Percentiles rank a stretch among this genome's conserved stretches.
These are phyloP conservation scores for Penicillium soppii DNA, from an alignment of 495 filamentous ascomycete species.

Conservation along the genomic window DNA sequence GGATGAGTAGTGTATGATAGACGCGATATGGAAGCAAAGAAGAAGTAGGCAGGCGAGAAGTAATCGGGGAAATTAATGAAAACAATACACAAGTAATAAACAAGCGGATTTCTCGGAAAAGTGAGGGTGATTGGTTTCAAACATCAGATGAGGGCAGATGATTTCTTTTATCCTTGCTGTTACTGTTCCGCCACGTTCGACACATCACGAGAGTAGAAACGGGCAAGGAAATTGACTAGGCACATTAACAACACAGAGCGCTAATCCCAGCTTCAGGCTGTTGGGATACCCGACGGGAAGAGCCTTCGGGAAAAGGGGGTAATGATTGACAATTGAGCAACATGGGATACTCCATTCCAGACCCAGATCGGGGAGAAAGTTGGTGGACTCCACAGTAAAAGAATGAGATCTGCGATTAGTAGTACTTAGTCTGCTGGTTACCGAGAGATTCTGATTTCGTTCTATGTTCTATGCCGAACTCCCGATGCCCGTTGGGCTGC, in stretches of 20 bases:
- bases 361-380: conserved; percentile 18
- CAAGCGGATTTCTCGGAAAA: conserved; percentile 11
- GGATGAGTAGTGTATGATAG: neutral
- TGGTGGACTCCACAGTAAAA: conserved; percentile 13
- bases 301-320: conserved; percentile 12
- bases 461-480: conserved; percentile 21
- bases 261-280: conserved; percentile 10
- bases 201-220: conserved; percentile 23
- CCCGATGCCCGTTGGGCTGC: conserved; percentile 17
- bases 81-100: neutral
- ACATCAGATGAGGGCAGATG: neutral
- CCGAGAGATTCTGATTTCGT: conserved; percentile 7
- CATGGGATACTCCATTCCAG: conserved; percentile 13
- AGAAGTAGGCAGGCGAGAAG: neutral
- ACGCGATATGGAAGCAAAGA: neutral
- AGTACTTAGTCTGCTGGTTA: conserved; percentile 3
- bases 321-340: conserved; percentile 17
- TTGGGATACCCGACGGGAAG: conserved; percentile 13
- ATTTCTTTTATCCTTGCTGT: conserved; percentile 6
- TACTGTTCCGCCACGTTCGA: conserved; percentile 27
- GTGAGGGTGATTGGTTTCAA: conserved; percentile 13
- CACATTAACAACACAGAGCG: conserved; percentile 15
- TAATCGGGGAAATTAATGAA: conserved; percentile 1
- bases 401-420: conserved; percentile 11
- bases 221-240: conserved; percentile 7